These are phyloP conservation scores for Xerocomellus chrysenteron DNA, from an alignment of 768 basidiomycete species.

Conservation along the genomic window DNA sequence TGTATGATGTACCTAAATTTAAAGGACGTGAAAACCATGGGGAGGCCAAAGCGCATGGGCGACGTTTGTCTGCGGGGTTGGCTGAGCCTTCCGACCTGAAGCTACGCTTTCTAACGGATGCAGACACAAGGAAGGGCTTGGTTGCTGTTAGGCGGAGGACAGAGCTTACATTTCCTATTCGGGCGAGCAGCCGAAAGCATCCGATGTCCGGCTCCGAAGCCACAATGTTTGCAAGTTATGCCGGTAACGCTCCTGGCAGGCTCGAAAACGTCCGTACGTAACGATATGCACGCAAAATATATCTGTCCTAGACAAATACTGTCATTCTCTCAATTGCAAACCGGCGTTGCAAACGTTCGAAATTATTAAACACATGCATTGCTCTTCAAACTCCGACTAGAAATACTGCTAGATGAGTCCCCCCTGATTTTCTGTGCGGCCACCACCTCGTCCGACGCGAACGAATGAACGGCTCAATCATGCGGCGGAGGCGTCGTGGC, in stretches of 20 bases:
- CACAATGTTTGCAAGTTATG: not conserved
- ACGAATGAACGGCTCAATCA: constrained; percentile 13
- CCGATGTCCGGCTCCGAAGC: not conserved
- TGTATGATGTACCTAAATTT: too few relatives aligned
- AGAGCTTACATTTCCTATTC: too few relatives aligned
- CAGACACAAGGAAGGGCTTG: too few relatives aligned
- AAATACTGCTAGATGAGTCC: not conserved
- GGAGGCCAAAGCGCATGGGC: too few relatives aligned
- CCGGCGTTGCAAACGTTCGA: not conserved
- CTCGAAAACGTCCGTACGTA: not conserved
- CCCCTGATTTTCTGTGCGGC: constrained; percentile 1
- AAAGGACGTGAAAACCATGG: too few relatives aligned
- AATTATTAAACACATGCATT: constrained; percentile 17
- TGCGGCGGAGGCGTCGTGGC: constrained; percentile 18
- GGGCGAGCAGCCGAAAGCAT: too few relatives aligned
- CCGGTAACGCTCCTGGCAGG: not conserved
- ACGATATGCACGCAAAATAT: not conserved
- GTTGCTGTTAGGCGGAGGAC: too few relatives aligned
- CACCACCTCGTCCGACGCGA: not conserved
- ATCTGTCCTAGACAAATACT: not conserved
- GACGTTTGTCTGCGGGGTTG: too few relatives aligned
- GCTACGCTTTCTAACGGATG: too few relatives aligned
- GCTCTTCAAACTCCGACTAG: constrained; percentile 26
- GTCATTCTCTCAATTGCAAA: constrained; percentile 2
- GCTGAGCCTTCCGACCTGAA: too few relatives aligned